Evolutionary conservation across 1,284 basidiomycete genomes (phyloP), one percentile per base, ranked within the genome.

Genomic region (Puccinia novopanici): DNA sequence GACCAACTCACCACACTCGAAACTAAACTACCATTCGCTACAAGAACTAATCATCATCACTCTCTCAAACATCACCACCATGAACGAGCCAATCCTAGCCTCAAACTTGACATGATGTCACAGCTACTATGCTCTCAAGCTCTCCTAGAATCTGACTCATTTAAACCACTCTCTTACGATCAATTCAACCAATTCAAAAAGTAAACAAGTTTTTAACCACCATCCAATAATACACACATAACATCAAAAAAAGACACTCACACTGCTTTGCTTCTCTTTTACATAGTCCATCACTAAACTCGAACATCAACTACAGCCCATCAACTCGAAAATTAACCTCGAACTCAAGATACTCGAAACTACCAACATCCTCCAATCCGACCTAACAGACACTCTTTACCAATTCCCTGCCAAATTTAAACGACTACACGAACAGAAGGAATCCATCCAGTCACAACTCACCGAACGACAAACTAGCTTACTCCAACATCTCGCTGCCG

Each of bases 101-200:
- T 73, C 48, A 73, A 55, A 19, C 48, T 55, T 10, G 70, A 73
- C 10, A 73, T 73, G 70, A 54, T 52, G 37, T 34, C 48, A 22
- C 70, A 73, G 27, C 54, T 73, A 55, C n/a, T 52, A n/a, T 73
- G 70, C 52, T 34, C 70, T 34, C 70, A 73, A 55, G 70, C 70
- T 0, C 17, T 73, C 34, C 48, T 73, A 5, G 70, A 73, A 37
- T 27, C 70, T 34, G 6, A 52, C 34, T 55, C 70, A 40, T 55
- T 55, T 30, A 55, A 73, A 37, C 48, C 40, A 27, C 34, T 73
- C 22, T 40, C 10, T 22, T 42, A 37, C 37, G 50, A 73, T 19
- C 13, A 15, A 55, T 40, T 73, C 27, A 54, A 55, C 27, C 70
- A 73, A 40, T 5, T 19, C 50, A 73, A 73, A 55, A 13, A 37